Conservation (phyloP, 371 early-diverging fungal genomes). For the Coemansia sp. region DNA sequence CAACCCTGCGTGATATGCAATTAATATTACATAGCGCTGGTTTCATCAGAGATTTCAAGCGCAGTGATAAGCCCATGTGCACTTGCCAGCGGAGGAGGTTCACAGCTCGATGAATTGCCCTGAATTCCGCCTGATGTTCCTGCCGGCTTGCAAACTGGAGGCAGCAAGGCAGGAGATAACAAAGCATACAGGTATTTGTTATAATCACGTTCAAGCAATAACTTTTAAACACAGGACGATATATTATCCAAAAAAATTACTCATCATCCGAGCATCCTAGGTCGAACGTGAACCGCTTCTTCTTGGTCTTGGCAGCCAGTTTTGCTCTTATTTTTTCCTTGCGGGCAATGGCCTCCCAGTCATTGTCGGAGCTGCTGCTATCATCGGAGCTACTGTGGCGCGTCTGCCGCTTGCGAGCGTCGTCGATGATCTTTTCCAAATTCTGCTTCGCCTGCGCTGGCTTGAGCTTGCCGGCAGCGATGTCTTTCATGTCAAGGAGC, state of each 20-base stretch:
- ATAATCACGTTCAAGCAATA: too few relatives aligned
- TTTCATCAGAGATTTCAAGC: too few relatives aligned
- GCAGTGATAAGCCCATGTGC: too few relatives aligned
- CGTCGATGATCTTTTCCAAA: conserved; percentile 34
- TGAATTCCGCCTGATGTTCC: too few relatives aligned
- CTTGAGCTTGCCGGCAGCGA: conserved; percentile 1
- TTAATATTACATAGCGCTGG: too few relatives aligned
- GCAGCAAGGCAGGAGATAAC: too few relatives aligned
- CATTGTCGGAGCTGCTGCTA: conserved; percentile 53
- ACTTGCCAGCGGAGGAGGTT: too few relatives aligned
- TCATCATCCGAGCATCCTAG: conserved; percentile 49
- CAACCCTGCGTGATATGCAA: too few relatives aligned
- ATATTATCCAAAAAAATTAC: background rate
- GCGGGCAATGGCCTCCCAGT: conserved; percentile 56
- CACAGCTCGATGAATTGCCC: too few relatives aligned
- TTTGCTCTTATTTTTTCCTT: conserved; percentile 61
- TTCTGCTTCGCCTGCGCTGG: conserved; percentile 2
- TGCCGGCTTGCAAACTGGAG: too few relatives aligned
- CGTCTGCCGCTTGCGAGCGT: conserved; percentile 9
- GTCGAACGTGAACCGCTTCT: conserved; percentile 54
- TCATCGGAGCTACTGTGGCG: conserved; percentile 11
- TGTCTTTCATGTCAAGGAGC: conserved; percentile 22
- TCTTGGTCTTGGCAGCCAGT: conserved; percentile 53
- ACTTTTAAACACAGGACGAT: conserved; percentile 11
- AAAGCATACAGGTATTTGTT: too few relatives aligned